A percentile compares a stretch with the other conserved stretches of the same genome.
Evolutionary conservation across 2,329 filamentous ascomycete species (phyloP).

Genomic region (Cladophialophora yegresii): DNA sequence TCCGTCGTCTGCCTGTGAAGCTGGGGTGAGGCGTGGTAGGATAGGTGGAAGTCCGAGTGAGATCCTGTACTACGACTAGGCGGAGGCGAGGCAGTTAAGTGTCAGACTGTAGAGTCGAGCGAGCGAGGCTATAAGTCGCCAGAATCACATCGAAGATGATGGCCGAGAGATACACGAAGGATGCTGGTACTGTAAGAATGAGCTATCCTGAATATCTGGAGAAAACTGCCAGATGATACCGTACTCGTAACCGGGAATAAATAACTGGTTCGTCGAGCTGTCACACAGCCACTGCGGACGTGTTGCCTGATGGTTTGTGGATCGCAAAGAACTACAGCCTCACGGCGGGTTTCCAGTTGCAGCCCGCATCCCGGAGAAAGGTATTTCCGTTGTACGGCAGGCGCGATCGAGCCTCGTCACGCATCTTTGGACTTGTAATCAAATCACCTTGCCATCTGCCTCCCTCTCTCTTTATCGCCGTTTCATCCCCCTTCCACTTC

Average conservation of each 20-base stretch:
- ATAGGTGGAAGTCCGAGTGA: background rate
- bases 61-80: background rate
- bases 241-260: background rate
- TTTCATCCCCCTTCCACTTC: background rate
- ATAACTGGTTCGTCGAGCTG: conserved; percentile 11
- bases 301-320: conserved; percentile 29
- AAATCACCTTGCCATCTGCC: conserved; percentile 7
- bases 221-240: background rate
- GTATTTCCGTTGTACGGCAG: background rate
- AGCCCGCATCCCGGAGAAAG: background rate
- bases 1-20: background rate
- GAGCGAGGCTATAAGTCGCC: conserved; percentile 12
- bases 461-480: background rate
- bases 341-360: background rate
- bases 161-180: background rate
- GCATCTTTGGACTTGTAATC: conserved; percentile 16
- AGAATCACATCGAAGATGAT: conserved; percentile 31
- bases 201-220: background rate
- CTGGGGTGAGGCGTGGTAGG: background rate
- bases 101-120: background rate
- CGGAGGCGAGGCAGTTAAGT: background rate
- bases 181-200: background rate
- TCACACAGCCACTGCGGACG: conserved; percentile 29
- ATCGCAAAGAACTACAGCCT: conserved; percentile 8
- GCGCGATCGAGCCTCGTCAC: conserved; percentile 24